Evolutionary conservation across 495 filamentous ascomycete genomes (phyloP).

Genomic region (Pseudomonodictys pantanalensis): DNA sequence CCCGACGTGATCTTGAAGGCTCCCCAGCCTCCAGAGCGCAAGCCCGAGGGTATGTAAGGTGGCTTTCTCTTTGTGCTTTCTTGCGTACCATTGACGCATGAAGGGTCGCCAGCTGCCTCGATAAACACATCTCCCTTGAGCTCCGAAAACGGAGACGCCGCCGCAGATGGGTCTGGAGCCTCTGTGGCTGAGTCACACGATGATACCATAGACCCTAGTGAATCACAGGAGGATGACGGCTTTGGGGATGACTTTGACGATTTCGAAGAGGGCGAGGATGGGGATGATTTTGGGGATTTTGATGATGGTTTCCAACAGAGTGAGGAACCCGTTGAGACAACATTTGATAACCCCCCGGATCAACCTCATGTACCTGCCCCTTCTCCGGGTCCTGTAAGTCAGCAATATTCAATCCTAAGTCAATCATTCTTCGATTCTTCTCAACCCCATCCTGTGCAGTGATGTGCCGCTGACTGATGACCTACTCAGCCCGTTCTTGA

Average conservation of each 20-base stretch:
- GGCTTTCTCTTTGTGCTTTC: conserved; percentile 39
- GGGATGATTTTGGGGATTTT: conserved; percentile 85
- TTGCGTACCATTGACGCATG: conserved; percentile 57
- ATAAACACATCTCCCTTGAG: conserved; percentile 36
- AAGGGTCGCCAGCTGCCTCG: conserved; percentile 52
- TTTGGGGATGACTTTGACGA: conserved; percentile 95
- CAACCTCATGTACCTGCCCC: conserved; percentile 39
- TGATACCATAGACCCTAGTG: conserved; percentile 39
- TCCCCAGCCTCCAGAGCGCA: conserved; percentile 52
- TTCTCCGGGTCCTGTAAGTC: conserved; percentile 34
- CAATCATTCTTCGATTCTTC: conserved; percentile 18
- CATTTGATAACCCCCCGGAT: conserved; percentile 39
- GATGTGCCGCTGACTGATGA: conserved; percentile 26
- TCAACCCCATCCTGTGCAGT: conserved; percentile 10
- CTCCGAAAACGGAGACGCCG: conserved; percentile 5
- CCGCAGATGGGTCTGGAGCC: conserved; percentile 13
- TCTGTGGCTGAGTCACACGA: conserved; percentile 43
- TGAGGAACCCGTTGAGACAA: conserved; percentile 44
- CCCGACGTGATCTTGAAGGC: conserved; percentile 64
- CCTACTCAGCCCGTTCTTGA: conserved; percentile 63
- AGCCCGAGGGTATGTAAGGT: conserved; percentile 49
- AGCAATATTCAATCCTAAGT: conserved; percentile 31
- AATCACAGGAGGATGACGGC: conserved; percentile 49
- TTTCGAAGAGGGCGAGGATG: conserved; percentile 70
- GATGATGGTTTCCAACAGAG: conserved; percentile 77